Evolutionary conservation across 305 asterid genomes (phyloP), one percentile per base, ranked within the genome.

Genomic region (Fraxinus ornus): DNA sequence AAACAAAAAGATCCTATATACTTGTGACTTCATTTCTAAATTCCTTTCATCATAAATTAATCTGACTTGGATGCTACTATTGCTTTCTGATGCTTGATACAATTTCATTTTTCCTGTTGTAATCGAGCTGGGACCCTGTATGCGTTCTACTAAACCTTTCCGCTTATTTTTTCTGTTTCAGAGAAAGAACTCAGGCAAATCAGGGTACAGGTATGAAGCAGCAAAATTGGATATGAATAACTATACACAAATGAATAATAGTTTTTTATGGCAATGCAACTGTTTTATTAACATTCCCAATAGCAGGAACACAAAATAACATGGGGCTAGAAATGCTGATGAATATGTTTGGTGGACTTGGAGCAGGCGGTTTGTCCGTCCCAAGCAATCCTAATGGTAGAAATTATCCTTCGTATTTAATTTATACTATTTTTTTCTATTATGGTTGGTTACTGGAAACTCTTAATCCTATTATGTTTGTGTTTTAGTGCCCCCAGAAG

Each of bases 301-400:
- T 47, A 81, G 83, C 92, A 91, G 94, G 91, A 80, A 47, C 82
- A 21, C 88, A 78, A 74, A 86, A 80, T 80, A 89, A 84, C 78
- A 82, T 84, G 81, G 88, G 89, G 30, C 76, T 86, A 84, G 85
- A 86, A 78, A 17, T 85, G 88, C 86, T 88, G 82, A 87, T 88
- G 92, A 88, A 86, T 83, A 82, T 89, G 90, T 87, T 91, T 81
- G 91, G 90, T 60, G 92, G 90, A 60, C 89, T 89, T 74, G 94
- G 93, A 76, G 87, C 89, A 39, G 91, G 90, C n/a, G 60, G 88
- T 68, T 76, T 87, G 78, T 74, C 80, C 75, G 87, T 68, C 83
- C 87, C 92, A 13, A 86, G 79, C 80, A 44, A 47, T 30, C 87
- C 92, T 71, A 84, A 86, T 83, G 93, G 94, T 92, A 49, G 47